These are phyloP conservation scores for Pueraria montana DNA, from an alignment of 306 rosid genomes.

Conservation along the genomic window DNA sequence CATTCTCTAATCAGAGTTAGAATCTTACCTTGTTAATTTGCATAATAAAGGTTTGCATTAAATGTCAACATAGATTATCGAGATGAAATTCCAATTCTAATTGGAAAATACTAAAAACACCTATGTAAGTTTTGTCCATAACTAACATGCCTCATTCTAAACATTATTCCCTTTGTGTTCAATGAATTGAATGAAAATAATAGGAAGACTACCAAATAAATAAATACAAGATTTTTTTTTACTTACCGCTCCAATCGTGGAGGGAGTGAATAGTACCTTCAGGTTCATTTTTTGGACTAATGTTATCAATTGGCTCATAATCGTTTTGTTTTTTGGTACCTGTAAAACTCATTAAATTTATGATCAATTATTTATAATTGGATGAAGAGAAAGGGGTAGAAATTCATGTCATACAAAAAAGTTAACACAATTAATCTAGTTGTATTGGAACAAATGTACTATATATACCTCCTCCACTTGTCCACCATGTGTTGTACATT, in stretches of 20 bases:
- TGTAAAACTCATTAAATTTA: constrained; percentile 35
- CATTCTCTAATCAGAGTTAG: too few relatives aligned
- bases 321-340: constrained; percentile 41
- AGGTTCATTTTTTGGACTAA: constrained; percentile 41
- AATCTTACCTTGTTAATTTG: too few relatives aligned
- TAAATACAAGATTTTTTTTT: not conserved
- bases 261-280: constrained; percentile 49
- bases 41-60: not conserved
- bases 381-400: not conserved
- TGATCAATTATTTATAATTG: constrained; percentile 11
- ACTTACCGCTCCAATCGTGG: constrained; percentile 53
- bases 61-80: not conserved
- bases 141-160: not conserved
- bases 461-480: constrained; percentile 41
- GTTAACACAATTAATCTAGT: not conserved
- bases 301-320: constrained; percentile 28
- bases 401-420: not conserved
- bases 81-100: not conserved
- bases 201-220: not conserved
- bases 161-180: not conserved
- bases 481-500: constrained; percentile 11
- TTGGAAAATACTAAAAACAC: too few relatives aligned
- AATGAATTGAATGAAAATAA: constrained; percentile 1
- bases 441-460: not conserved
- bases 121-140: not conserved